Evolutionary conservation across 345 rosid species (phyloP), one percentile per base, ranked within the genome.

Genomic region (Viola odorata): DNA sequence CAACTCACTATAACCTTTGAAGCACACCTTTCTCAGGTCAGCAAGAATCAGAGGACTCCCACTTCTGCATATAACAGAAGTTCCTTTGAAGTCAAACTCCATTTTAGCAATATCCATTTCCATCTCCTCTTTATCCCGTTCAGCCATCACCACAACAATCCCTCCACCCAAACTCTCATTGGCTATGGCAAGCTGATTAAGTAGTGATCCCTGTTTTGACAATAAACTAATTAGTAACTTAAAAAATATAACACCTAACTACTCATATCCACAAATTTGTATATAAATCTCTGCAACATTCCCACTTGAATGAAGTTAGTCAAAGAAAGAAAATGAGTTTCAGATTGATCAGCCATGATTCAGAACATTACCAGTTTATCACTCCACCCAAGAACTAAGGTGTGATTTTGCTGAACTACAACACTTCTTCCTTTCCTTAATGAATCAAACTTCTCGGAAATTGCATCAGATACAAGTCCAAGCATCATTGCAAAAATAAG

Each of bases 401-500:
- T 82, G 79, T 86, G 92, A 53, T 80, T 82, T 60, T 74, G 84
- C 85, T 84, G 85, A 58, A 86, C 84, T 6, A 82, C 89, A 69
- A 78, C 82, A 61, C 92, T 82, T 65, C 72, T 82, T 69, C 89
- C 92, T 74, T 86, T 86, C 76, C 92, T 73, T 63, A 84, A 64
- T 0, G 89, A 86, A 75, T 84, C 94, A 58, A 84, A 75, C 74
- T 84, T 86, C 84, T 86, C 87, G 11, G 94, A 86, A 62, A 84
- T 86, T 16, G 89, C 81, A 77, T 84, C 87, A 62, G 85, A 82
- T 47, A 86, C 89, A 68, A 86, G 89, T 63, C 87, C 94, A 62
- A 84, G 85, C 89, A 86, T 84, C 89, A 84, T 84, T 6, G 89
- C 94, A 59, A 86, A 86, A 67, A 84, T 80, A 71, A 86, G 89